phyloP scores from a whole-genome alignment of 2,329 filamentous ascomycete species.

The Neophaeococcomyces aloes region DNA sequence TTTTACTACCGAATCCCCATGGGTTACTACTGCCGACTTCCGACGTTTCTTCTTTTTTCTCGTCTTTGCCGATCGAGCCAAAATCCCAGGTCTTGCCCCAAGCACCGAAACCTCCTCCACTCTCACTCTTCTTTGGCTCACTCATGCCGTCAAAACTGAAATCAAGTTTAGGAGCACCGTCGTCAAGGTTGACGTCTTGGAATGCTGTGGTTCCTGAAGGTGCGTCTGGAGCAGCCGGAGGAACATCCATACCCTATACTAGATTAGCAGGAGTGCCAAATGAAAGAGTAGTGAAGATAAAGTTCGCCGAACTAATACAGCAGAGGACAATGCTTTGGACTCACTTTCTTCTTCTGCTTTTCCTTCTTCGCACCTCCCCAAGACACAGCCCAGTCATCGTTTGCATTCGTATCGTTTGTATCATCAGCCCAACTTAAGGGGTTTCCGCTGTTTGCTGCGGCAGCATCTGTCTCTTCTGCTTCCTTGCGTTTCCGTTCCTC shows the following conservation, averaged over 20 bases:
- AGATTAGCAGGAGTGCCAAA: conserved; percentile 1
- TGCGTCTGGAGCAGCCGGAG: conserved; percentile 26
- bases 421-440: conserved; percentile 38
- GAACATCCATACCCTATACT: conserved; percentile 23
- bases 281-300: background rate
- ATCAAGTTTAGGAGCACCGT: conserved; percentile 47
- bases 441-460: conserved; percentile 25
- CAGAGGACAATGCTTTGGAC: too few relatives aligned
- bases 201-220: conserved; percentile 43
- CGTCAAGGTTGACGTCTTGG: conserved; percentile 58
- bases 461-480: conserved; percentile 27
- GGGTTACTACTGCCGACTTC: conserved; percentile 27
- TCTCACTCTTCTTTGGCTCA: conserved; percentile 30
- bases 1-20: conserved; percentile 31
- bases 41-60: conserved; percentile 20
- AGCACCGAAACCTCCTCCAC: conserved; percentile 40
- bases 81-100: conserved; percentile 53
- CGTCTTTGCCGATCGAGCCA: conserved; percentile 27
- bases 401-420: conserved; percentile 31
- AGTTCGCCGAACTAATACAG: background rate
- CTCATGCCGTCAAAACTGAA: conserved; percentile 43
- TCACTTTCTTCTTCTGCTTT: conserved; percentile 47
- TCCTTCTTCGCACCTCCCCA: conserved; percentile 40
- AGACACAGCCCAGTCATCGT: conserved; percentile 42
- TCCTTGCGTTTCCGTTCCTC: conserved; percentile 23